Percentiles rank a stretch among this genome's conserved stretches.
Evolutionary conservation across 371 early-diverging fungal genomes (phyloP).

Genomic region (Sporodiniella umbellata): DNA sequence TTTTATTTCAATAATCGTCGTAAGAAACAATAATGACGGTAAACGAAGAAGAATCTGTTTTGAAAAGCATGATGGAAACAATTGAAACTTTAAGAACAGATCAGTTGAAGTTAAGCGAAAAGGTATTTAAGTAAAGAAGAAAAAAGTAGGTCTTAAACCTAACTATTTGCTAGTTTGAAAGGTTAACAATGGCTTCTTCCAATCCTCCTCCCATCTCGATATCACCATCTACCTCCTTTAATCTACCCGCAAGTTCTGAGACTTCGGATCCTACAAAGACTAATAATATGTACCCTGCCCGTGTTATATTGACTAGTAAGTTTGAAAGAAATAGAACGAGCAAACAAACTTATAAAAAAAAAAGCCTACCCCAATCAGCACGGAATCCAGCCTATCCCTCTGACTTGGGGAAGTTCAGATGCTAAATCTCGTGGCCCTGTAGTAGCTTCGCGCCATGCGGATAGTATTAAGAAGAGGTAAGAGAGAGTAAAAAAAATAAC

Average conservation of each 20-base stretch:
- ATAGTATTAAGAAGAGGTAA: slow-evolving; percentile 73
- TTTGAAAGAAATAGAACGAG: not conserved
- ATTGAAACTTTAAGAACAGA: slow-evolving; percentile 28
- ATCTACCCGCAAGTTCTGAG: not conserved
- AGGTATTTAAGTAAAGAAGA: too few species aligned
- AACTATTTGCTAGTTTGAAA: slow-evolving; percentile 1
- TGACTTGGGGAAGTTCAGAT: slow-evolving; percentile 82
- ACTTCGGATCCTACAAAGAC: not conserved
- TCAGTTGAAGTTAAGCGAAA: slow-evolving; percentile 24
- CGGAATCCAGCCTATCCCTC: slow-evolving; percentile 79
- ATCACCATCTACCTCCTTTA: slow-evolving; percentile 12
- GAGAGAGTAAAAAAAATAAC: not conserved
- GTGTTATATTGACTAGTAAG: slow-evolving; percentile 51
- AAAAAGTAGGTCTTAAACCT: too few species aligned
- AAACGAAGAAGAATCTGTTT: slow-evolving; percentile 17
- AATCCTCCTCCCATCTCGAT: slow-evolving; percentile 4
- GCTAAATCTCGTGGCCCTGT: slow-evolving; percentile 84
- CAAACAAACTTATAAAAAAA: not conserved
- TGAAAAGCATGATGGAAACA: slow-evolving; percentile 24
- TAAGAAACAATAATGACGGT: slow-evolving; percentile 30
- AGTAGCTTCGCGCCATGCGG: slow-evolving; percentile 79
- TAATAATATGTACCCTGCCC: slow-evolving; percentile 30
- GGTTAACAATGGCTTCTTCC: slow-evolving; percentile 1
- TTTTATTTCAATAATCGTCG: not conserved
- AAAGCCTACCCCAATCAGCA: slow-evolving; percentile 83